These are phyloP conservation scores for Mycena chlorophos DNA, from an alignment of 768 basidiomycete genomes.

Conservation along the genomic window DNA sequence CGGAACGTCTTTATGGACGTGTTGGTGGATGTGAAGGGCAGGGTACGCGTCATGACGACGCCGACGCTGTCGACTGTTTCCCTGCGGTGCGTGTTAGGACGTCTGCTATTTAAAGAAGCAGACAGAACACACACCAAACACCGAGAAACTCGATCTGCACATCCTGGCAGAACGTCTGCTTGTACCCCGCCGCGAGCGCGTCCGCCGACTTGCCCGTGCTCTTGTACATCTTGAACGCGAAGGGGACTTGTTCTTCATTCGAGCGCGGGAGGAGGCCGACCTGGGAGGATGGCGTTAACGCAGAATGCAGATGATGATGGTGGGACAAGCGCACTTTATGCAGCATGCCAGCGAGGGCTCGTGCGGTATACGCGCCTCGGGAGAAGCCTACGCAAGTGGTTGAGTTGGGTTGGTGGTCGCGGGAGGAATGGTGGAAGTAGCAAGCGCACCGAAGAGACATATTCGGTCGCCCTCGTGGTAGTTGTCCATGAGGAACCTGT, in stretches of 20 bases:
- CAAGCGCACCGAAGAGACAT: conserved; percentile 62
- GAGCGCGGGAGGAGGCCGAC: conserved; percentile 69
- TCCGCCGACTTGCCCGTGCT: conserved; percentile 47
- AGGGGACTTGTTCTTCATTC: conserved; percentile 67
- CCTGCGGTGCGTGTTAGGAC: conserved; percentile 45
- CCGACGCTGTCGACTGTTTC: conserved; percentile 83
- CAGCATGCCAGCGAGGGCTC: conserved; percentile 76
- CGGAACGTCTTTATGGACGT: conserved; percentile 67
- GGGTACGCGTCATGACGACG: conserved; percentile 50
- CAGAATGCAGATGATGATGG: not conserved
- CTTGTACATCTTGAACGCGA: conserved; percentile 75
- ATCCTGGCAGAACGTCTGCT: conserved; percentile 65
- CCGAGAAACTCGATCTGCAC: conserved; percentile 79
- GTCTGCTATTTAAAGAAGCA: not conserved
- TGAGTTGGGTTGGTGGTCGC: not conserved
- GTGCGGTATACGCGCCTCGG: conserved; percentile 63
- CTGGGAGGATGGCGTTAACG: conserved; percentile 34
- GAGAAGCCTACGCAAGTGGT: conserved; percentile 64
- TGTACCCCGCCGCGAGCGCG: conserved; percentile 63
- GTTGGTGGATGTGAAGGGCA: conserved; percentile 71
- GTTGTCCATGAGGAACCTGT: conserved; percentile 66
- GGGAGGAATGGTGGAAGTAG: not conserved
- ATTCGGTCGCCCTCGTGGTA: conserved; percentile 72
- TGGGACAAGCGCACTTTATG: conserved; percentile 49
- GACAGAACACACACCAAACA: conserved; percentile 54